Evolutionary conservation across 169 alveolate species (phyloP).

Genomic region (Cryptosporidium felis): DNA sequence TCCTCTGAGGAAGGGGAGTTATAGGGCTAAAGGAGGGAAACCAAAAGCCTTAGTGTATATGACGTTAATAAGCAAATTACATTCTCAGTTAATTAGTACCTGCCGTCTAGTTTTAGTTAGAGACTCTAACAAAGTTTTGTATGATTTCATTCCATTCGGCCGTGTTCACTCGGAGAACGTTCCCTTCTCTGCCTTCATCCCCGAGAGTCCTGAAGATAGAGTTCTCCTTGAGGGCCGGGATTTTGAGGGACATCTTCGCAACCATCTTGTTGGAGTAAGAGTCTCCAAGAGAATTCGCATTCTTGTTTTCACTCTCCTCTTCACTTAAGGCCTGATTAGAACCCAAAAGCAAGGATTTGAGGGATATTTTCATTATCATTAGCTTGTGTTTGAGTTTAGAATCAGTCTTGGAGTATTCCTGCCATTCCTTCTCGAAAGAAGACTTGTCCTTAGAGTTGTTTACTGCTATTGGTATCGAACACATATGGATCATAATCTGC

Average conservation of each 20-base stretch:
- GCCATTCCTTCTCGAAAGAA: constrained; percentile 40
- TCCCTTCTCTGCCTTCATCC: background rate
- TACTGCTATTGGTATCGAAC: constrained; percentile 40
- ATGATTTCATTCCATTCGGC: constrained; percentile 36
- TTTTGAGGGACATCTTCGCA: constrained; percentile 2
- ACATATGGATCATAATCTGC: constrained; percentile 33
- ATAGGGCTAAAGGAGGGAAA: no score
- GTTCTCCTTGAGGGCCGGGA: background rate
- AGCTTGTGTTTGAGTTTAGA: constrained; percentile 1
- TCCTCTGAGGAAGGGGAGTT: constrained; percentile 31
- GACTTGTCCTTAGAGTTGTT: background rate
- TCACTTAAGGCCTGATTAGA: background rate
- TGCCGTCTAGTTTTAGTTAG: background rate
- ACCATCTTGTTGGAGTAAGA: background rate
- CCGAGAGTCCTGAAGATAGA: background rate
- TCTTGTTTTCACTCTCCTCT: background rate
- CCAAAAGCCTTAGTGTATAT: no score
- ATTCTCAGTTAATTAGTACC: background rate
- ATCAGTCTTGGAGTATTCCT: constrained; percentile 4
- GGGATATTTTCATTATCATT: constrained; percentile 1
- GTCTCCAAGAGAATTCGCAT: background rate
- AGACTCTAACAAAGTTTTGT: background rate
- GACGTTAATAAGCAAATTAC: background rate
- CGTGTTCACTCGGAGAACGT: background rate
- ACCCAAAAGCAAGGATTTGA: background rate